phyloP scores from a whole-genome alignment of 108 stramenopile species.

The Phaeodactylum tricornutum region DNA sequence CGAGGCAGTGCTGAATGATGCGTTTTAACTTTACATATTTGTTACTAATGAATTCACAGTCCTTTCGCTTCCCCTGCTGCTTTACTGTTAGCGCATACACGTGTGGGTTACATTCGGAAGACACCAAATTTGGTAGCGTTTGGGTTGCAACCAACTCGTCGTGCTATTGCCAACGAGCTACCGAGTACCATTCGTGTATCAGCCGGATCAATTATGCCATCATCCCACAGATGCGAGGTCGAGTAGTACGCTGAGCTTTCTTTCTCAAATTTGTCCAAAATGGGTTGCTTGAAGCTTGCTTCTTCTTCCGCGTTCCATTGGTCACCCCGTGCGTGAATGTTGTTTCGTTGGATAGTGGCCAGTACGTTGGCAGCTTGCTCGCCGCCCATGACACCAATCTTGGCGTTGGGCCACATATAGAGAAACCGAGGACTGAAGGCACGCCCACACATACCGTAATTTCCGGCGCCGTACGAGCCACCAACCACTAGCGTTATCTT shows the following conservation, averaged over 20 bases:
- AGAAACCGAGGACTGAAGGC: constrained; percentile 92
- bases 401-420: constrained; percentile 97
- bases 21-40: too few species aligned
- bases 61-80: too few species aligned
- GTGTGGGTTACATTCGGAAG: constrained; percentile 54
- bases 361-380: constrained; percentile 95
- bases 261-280: constrained; percentile 64
- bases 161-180: constrained; percentile 54
- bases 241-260: constrained; percentile 88
- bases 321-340: constrained; percentile 57
- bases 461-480: constrained; percentile 80
- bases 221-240: constrained; percentile 94
- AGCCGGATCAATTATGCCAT: constrained; percentile 93
- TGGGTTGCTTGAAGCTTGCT: constrained; percentile 50
- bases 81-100: too few species aligned
- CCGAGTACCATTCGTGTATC: constrained; percentile 88
- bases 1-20: too few species aligned
- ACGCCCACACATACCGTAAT: constrained; percentile 98
- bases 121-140: constrained; percentile 48
- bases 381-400: constrained; percentile 95
- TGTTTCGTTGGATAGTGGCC: constrained; percentile 84
- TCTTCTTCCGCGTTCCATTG: constrained; percentile 62
- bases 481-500: constrained; percentile 95
- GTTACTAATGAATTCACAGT: too few species aligned
- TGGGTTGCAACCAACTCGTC: constrained; percentile 38